Percentiles rank a stretch among this genome's conserved stretches.
Evolutionary conservation across 805 yeast species (phyloP).

Genomic region (Starmerella bombicola): DNA sequence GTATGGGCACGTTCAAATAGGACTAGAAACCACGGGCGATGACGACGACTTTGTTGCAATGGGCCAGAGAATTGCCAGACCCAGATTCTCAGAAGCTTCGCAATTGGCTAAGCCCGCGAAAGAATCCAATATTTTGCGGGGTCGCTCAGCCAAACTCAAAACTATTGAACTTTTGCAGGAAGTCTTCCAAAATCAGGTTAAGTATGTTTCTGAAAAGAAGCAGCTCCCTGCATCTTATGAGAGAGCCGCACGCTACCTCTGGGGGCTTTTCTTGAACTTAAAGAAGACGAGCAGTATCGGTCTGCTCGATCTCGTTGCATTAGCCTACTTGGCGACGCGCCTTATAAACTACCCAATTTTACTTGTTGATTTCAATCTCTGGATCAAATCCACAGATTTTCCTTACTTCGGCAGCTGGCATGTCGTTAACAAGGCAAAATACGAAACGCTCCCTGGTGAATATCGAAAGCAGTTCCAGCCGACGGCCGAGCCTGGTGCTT

Average conservation of each 20-base stretch:
- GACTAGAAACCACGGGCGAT: constrained; percentile 47
- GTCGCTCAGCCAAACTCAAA: constrained; percentile 7
- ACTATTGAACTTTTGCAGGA: constrained; percentile 8
- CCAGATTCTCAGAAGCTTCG: neutral
- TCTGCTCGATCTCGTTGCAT: constrained; percentile 7
- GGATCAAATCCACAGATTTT: constrained; percentile 10
- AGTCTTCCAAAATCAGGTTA: constrained; percentile 12
- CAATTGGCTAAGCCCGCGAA: neutral
- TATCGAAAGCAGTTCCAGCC: constrained; percentile 8
- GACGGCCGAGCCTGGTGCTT: constrained; percentile 2
- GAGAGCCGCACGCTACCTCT: constrained; percentile 7
- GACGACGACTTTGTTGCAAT: constrained; percentile 29
- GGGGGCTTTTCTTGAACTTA: constrained; percentile 9
- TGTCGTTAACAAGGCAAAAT: constrained; percentile 1
- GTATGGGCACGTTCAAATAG: constrained; percentile 79
- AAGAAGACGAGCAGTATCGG: constrained; percentile 9
- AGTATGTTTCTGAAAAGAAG: constrained; percentile 3
- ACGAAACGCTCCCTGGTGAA: constrained; percentile 7
- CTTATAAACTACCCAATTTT: constrained; percentile 5
- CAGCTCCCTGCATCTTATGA: constrained; percentile 6
- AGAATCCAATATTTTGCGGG: constrained; percentile 5
- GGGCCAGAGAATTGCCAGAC: constrained; percentile 22
- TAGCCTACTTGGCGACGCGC: constrained; percentile 13
- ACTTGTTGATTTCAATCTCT: constrained; percentile 10
- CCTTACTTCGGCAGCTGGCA: constrained; percentile 11